Conservation (phyloP, 2,329 filamentous ascomycete genomes). For the Orbilia blumenaviensis region DNA sequence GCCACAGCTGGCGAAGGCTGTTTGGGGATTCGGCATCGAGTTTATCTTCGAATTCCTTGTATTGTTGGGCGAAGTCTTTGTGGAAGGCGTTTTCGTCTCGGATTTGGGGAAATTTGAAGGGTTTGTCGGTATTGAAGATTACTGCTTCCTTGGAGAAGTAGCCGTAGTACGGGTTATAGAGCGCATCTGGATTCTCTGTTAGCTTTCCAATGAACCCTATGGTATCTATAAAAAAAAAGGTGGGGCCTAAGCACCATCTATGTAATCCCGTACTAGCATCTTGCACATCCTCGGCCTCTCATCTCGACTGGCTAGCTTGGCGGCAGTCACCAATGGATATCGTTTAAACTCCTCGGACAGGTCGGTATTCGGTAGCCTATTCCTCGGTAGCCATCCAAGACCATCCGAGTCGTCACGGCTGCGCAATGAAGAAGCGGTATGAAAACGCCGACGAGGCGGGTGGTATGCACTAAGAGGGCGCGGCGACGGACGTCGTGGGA, state of each 20-base stretch:
- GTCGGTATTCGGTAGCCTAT: conserved; percentile 71
- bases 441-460: conserved; percentile 46
- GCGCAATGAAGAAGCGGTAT: conserved; percentile 57
- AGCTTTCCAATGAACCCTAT: background rate
- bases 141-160: conserved; percentile 97
- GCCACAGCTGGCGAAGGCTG: conserved; percentile 90
- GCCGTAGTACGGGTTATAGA: conserved; percentile 93
- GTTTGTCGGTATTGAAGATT: conserved; percentile 91
- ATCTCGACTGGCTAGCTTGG: conserved; percentile 74
- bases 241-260: conserved; percentile 73
- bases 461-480: conserved; percentile 25
- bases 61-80: conserved; percentile 76
- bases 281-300: conserved; percentile 87
- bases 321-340: conserved; percentile 86
- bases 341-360: conserved; percentile 80
- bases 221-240: background rate
- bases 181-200: conserved; percentile 71
- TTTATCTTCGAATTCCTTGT: conserved; percentile 87
- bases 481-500: conserved; percentile 24
- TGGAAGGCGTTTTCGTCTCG: conserved; percentile 88
- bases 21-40: conserved; percentile 77
- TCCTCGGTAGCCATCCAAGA: conserved; percentile 89
- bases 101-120: conserved; percentile 85
- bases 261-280: conserved; percentile 97
- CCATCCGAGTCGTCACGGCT: conserved; percentile 58